Evolutionary conservation across 192 early-diverging fungal genomes (phyloP).

Genomic region (Podila epicladia): DNA sequence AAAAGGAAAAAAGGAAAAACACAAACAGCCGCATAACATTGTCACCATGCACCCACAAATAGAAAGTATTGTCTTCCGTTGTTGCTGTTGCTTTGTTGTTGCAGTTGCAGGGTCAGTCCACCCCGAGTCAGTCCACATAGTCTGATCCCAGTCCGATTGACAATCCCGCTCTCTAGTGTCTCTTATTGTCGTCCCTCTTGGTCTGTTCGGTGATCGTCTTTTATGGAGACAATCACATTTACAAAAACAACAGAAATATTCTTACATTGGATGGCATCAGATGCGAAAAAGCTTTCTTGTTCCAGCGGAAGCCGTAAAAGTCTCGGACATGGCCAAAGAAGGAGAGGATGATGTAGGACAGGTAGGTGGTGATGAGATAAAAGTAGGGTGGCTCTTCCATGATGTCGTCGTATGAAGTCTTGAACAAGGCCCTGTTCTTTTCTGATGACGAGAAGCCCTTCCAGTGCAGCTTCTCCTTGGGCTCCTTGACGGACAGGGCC

Average conservation of each 20-base stretch:
- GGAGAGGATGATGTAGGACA: constrained; percentile 94
- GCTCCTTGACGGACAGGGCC: constrained; percentile 46
- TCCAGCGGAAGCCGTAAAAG: constrained; percentile 87
- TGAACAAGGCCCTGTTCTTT: constrained; percentile 49
- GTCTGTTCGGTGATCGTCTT: no score
- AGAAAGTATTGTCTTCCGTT: neutral
- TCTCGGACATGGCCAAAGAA: constrained; percentile 93
- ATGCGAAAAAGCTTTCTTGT: constrained; percentile 76
- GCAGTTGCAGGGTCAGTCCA: neutral
- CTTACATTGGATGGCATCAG: constrained; percentile 75
- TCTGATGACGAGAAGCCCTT: constrained; percentile 45
- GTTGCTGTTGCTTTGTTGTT: no score
- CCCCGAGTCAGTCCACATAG: neutral
- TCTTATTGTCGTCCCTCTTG: no score
- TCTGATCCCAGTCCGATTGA: no score
- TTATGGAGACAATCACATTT: no score
- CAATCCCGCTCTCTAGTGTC: no score
- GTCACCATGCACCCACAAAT: neutral
- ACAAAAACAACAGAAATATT: no score
- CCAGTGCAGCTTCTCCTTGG: constrained; percentile 52
- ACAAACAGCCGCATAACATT: neutral
- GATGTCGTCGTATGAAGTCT: constrained; percentile 44
- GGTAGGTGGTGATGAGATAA: constrained; percentile 92
- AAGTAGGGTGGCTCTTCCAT: constrained; percentile 81
- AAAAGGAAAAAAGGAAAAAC: neutral